phyloP scores from a whole-genome alignment of 2,329 filamentous ascomycete genomes.

The Achaetomium macrosporum region DNA sequence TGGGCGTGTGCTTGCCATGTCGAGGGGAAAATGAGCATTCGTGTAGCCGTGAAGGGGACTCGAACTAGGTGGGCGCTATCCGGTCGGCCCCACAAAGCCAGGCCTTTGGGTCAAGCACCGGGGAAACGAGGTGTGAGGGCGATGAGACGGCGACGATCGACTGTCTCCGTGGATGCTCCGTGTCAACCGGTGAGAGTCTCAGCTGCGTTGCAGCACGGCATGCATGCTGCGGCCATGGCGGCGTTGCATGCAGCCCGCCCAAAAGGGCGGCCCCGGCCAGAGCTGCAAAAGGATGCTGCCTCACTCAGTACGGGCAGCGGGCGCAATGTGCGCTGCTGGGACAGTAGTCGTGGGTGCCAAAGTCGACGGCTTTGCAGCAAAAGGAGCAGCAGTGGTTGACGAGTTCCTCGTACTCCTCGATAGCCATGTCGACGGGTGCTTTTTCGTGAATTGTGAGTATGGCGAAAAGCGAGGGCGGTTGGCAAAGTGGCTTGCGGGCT shows the following conservation, averaged over 20 bases:
- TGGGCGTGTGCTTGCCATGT: no score
- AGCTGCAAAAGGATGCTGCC: conserved; percentile 6
- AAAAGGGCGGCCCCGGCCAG: conserved; percentile 21
- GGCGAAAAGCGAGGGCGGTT: background rate
- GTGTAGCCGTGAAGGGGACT: no score
- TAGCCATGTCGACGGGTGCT: conserved; percentile 33
- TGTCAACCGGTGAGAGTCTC: conserved; percentile 16
- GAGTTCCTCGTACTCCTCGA: conserved; percentile 39
- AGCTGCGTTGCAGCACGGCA: conserved; percentile 19
- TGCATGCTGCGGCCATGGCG: conserved; percentile 16
- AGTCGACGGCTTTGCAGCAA: conserved; percentile 46
- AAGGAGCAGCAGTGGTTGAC: conserved; percentile 47
- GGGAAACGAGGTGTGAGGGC: background rate
- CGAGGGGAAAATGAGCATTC: no score
- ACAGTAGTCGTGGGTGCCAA: conserved; percentile 47
- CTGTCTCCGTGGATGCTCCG: conserved; percentile 10
- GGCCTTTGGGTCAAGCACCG: background rate
- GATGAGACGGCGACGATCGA: conserved; percentile 15
- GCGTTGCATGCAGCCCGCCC: conserved; percentile 25
- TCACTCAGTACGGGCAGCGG: conserved; percentile 36
- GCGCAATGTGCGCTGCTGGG: conserved; percentile 38
- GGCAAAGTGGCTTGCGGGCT: background rate
- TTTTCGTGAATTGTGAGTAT: background rate
- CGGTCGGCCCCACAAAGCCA: no score
- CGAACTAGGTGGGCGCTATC: no score